Percentiles rank a stretch among this genome's conserved stretches.
phyloP scores from a whole-genome alignment of 148 eudicot species.

The Silene uniflora region DNA sequence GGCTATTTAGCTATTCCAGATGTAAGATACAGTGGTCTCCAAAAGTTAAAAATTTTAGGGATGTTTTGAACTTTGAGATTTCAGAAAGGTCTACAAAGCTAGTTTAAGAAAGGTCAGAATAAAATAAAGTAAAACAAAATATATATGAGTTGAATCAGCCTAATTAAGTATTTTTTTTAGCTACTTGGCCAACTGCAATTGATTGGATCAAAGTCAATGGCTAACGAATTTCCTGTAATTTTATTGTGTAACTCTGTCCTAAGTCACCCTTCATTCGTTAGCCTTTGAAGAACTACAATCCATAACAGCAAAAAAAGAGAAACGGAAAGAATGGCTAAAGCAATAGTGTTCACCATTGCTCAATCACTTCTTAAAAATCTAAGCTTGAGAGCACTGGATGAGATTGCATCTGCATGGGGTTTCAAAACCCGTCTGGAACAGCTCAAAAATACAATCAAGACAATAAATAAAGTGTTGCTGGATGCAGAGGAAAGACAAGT shows the following conservation, averaged over 20 bases:
- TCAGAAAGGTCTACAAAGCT: no score
- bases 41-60: no score
- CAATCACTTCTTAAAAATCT: constrained; percentile 16
- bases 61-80: no score
- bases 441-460: constrained; percentile 16
- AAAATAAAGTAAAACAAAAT: no score
- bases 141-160: no score
- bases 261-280: background rate
- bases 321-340: constrained; percentile 25
- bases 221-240: background rate
- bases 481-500: constrained; percentile 32
- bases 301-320: background rate
- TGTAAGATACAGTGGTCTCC: no score
- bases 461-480: constrained; percentile 21
- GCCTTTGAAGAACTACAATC: background rate
- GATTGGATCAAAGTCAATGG: background rate
- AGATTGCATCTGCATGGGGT: constrained; percentile 20
- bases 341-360: constrained; percentile 12
- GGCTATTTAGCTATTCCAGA: no score
- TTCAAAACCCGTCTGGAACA: constrained; percentile 13
- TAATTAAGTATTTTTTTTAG: no score
- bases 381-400: constrained; percentile 19
- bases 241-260: background rate
- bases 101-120: no score
- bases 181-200: no score